Base-by-base conservation (phyloP, 768 basidiomycete genomes). In the Suillus subalutaceus region DNA sequence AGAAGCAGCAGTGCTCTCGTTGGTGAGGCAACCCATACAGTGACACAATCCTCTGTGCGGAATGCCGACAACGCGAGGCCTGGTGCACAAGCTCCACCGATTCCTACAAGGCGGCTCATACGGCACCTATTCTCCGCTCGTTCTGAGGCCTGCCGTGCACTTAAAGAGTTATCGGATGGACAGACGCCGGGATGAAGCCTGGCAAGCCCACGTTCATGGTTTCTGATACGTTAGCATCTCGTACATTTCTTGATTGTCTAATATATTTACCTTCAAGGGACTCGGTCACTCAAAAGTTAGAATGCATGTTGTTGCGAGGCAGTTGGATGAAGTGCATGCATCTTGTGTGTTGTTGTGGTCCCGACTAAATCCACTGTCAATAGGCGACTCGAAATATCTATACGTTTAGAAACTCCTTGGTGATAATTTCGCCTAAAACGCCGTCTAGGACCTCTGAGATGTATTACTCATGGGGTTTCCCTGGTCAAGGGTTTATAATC, bases 121-220 rank as follows among this genome's bases (percentile, higher is more conserved):
- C 63, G 67, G 7, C 77, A 75, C 48, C 57, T 83, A 44, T 56
- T 83, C 40, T 64, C 70, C 10, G 80, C 81, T 40, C 73, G 81
- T 40, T 53, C 55, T 20, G 71, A 71, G 52, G 80, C 76, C 8
- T 26, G 13, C 50, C 26, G 50, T 52, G 15, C 15, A 26, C 15
- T 52, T 26, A 13, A 5, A n/a, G 26, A 26, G 23, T 52, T 7
- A 7, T 52, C 15, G 15, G 50, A 52, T 52, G 15, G 13, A 30
- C 15, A 15, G 26, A 48, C 10, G 4, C 46, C 10, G 12, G 7
- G 26, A 15, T 52, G 26, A 52, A 52, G 50, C 15, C 6, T 1
- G 26, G 26, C 15, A 26, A 16, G 13, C 23, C 6, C 15, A 26
- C 26, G 15, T 52, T 26, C 50, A 13, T 26, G 26, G 15, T 15